These are phyloP conservation scores for Pseudogymnoascus sp. DNA, from an alignment of 2,329 filamentous ascomycete genomes.

Conservation along the genomic window DNA sequence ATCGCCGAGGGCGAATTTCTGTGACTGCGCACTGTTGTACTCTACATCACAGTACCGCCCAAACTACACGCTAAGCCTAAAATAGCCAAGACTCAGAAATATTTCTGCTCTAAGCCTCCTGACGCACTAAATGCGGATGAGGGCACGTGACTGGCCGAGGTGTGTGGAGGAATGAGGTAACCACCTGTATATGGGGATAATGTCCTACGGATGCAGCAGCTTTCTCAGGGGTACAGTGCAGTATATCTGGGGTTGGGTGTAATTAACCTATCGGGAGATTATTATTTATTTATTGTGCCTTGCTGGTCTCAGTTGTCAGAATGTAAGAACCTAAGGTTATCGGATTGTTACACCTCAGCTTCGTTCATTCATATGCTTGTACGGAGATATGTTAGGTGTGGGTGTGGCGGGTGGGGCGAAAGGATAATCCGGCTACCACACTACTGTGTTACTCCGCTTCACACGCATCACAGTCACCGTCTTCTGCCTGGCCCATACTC, in stretches of 20 bases:
- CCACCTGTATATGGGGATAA: background rate
- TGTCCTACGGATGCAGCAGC: background rate
- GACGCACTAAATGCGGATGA: background rate
- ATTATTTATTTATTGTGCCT: background rate
- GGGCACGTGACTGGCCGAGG: background rate
- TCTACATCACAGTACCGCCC: background rate
- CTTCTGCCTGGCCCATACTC: background rate
- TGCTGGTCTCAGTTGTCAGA: background rate
- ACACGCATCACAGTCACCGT: background rate
- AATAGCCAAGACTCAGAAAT: background rate
- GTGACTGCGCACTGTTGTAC: background rate
- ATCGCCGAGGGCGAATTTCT: background rate
- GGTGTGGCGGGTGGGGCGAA: background rate
- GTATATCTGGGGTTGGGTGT: background rate
- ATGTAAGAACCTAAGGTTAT: background rate
- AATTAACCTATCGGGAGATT: background rate
- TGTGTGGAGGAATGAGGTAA: background rate
- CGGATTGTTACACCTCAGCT: background rate
- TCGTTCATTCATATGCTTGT: background rate
- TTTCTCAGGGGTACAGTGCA: background rate
- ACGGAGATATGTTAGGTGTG: background rate
- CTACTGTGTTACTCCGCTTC: background rate
- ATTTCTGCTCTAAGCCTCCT: conserved; percentile 2
- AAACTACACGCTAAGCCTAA: background rate
- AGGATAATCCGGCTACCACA: background rate